Conservation (phyloP, 2,329 filamentous ascomycete species). For the Pseudopithomyces chartarum region DNA sequence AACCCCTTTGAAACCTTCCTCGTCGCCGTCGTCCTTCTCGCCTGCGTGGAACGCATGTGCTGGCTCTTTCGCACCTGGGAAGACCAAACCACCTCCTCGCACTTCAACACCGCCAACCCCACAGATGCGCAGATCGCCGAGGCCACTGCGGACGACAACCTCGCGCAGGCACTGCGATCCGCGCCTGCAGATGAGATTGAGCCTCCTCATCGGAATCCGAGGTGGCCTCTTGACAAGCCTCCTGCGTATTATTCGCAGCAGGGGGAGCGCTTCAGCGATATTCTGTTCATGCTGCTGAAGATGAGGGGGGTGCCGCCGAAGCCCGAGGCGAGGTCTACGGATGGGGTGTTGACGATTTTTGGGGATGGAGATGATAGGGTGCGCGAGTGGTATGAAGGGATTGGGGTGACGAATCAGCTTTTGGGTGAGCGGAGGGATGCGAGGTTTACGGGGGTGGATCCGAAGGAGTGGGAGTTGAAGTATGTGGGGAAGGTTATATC, state of each 20-base stretch:
- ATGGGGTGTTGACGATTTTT: conserved; percentile 43
- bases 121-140: neutral
- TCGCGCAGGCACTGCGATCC: conserved; percentile 32
- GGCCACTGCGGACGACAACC: conserved; percentile 18
- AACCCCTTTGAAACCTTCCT: conserved; percentile 64
- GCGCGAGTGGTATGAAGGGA: conserved; percentile 43
- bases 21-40: conserved; percentile 62
- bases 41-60: conserved; percentile 64
- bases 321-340: conserved; percentile 33
- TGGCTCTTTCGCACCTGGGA: conserved; percentile 63
- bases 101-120: conserved; percentile 1
- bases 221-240: conserved; percentile 60
- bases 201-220: conserved; percentile 24
- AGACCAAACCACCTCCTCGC: conserved; percentile 8
- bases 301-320: conserved; percentile 58
- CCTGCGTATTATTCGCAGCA: conserved; percentile 59
- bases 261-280: conserved; percentile 62
- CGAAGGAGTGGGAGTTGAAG: conserved; percentile 45
- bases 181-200: conserved; percentile 10
- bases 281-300: conserved; percentile 62
- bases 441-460: conserved; percentile 34
- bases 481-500: conserved; percentile 43
- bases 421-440: conserved; percentile 37
- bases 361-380: conserved; percentile 37
- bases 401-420: conserved; percentile 31